These are phyloP conservation scores for Hypomyces perniciosus DNA, from an alignment of 2,329 filamentous ascomycete species.

Conservation along the genomic window DNA sequence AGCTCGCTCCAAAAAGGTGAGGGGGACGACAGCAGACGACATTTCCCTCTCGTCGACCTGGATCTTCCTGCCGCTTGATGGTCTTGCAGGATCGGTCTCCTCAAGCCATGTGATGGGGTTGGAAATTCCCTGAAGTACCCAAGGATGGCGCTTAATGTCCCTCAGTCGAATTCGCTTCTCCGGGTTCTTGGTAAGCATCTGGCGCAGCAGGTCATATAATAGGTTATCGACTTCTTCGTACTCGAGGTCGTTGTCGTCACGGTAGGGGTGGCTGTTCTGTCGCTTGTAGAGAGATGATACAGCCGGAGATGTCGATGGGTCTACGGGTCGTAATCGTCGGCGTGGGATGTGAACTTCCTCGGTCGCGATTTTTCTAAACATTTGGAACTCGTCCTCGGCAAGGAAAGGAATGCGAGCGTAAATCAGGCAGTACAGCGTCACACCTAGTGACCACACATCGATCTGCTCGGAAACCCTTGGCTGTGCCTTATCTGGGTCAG, in stretches of 20 bases:
- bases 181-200: slow-evolving; percentile 84
- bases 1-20: slow-evolving; percentile 80
- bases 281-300: slow-evolving; percentile 51
- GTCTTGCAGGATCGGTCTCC: slow-evolving; percentile 78
- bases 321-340: slow-evolving; percentile 71
- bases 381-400: slow-evolving; percentile 82
- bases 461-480: slow-evolving; percentile 87
- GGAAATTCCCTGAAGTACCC: slow-evolving; percentile 74
- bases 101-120: slow-evolving; percentile 82
- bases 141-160: slow-evolving; percentile 90
- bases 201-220: slow-evolving; percentile 69
- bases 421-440: slow-evolving; percentile 92
- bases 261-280: slow-evolving; percentile 59
- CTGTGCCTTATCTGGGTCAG: slow-evolving; percentile 62
- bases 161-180: slow-evolving; percentile 79
- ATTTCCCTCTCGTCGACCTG: slow-evolving; percentile 89
- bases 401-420: slow-evolving; percentile 92
- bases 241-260: slow-evolving; percentile 69
- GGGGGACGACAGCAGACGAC: slow-evolving; percentile 80
- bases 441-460: slow-evolving; percentile 93
- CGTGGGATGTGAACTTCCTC: slow-evolving; percentile 87
- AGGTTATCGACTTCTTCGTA: slow-evolving; percentile 84
- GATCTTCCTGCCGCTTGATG: slow-evolving; percentile 75
- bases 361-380: slow-evolving; percentile 87
- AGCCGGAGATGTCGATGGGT: slow-evolving; percentile 51